phyloP scores from a whole-genome alignment of 352 stramenopile genomes.

The Phytophthora sojae region DNA sequence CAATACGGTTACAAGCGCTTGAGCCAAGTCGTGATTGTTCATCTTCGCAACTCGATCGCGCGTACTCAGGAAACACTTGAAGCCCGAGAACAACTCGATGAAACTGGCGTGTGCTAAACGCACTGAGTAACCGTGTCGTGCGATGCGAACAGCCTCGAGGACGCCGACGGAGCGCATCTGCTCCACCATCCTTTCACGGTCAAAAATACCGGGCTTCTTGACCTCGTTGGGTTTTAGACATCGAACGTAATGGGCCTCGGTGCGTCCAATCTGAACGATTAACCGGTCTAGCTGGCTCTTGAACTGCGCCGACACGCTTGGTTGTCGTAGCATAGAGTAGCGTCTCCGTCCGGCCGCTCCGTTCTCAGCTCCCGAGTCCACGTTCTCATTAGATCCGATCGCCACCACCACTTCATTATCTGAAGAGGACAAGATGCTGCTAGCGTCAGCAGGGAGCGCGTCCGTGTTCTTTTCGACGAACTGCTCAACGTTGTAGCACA shows the following conservation, averaged over 20 bases:
- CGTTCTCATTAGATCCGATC: slow-evolving; percentile 62
- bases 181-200: slow-evolving; percentile 93
- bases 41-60: slow-evolving; percentile 30
- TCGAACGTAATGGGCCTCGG: slow-evolving; percentile 97
- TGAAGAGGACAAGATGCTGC: slow-evolving; percentile 57
- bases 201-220: slow-evolving; percentile 68
- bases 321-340: slow-evolving; percentile 65
- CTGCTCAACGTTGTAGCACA: slow-evolving; percentile 81
- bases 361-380: slow-evolving; percentile 42
- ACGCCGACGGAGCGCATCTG: slow-evolving; percentile 98
- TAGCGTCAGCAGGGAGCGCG: slow-evolving; percentile 70
- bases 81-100: slow-evolving; percentile 75
- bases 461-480: slow-evolving; percentile 92
- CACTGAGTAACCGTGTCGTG: slow-evolving; percentile 95
- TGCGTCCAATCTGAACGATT: slow-evolving; percentile 94
- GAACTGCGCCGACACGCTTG: slow-evolving; percentile 93
- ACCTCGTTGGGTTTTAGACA: slow-evolving; percentile 99
- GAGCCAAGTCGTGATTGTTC: slow-evolving; percentile 42
- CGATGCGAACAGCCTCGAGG: slow-evolving; percentile 96
- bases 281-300: slow-evolving; percentile 94
- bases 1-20: slow-evolving; percentile 41
- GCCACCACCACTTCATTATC: slow-evolving; percentile 71
- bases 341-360: slow-evolving; percentile 32
- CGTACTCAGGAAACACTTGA: slow-evolving; percentile 46
- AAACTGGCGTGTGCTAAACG: slow-evolving; percentile 95